Percentiles rank a stretch among this genome's conserved stretches.
These are phyloP conservation scores for Reutealis trisperma DNA, from an alignment of 345 rosid species.

Conservation along the genomic window DNA sequence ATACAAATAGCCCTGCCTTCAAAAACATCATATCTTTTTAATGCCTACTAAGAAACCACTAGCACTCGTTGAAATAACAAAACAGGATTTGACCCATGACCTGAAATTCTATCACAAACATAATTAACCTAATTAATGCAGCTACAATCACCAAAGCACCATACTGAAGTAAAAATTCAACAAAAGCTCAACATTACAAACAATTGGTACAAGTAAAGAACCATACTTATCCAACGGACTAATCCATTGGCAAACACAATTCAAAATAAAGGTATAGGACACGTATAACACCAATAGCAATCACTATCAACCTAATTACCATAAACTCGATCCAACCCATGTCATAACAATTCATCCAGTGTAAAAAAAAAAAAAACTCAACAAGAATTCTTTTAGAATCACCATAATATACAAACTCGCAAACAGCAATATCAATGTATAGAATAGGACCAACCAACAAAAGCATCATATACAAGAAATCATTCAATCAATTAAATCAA, in stretches of 20 bases:
- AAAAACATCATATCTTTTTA: background rate
- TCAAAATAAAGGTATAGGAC: background rate
- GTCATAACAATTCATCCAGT: conserved; percentile 12
- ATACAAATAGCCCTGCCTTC: background rate
- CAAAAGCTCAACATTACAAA: background rate
- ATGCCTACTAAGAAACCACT: too few relatives aligned
- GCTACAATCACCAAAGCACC: background rate
- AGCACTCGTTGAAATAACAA: too few relatives aligned
- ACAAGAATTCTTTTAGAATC: conserved; percentile 17
- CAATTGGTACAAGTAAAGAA: background rate
- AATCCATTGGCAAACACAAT: background rate
- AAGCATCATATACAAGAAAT: background rate
- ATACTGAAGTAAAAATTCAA: background rate
- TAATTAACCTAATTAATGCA: background rate
- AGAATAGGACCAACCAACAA: background rate
- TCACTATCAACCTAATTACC: conserved; percentile 22
- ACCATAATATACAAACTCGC: conserved; percentile 8
- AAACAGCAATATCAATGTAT: conserved; percentile 17
- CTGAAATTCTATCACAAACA: too few relatives aligned
- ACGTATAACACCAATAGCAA: background rate
- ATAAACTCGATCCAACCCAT: conserved; percentile 30
- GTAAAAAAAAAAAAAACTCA: conserved; percentile 4
- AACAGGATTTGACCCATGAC: too few relatives aligned
- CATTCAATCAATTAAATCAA: conserved; percentile 20
- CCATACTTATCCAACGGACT: background rate